Base-by-base conservation (phyloP, 176 grass and related monocot species). In the Eleusine coracana region DNA sequence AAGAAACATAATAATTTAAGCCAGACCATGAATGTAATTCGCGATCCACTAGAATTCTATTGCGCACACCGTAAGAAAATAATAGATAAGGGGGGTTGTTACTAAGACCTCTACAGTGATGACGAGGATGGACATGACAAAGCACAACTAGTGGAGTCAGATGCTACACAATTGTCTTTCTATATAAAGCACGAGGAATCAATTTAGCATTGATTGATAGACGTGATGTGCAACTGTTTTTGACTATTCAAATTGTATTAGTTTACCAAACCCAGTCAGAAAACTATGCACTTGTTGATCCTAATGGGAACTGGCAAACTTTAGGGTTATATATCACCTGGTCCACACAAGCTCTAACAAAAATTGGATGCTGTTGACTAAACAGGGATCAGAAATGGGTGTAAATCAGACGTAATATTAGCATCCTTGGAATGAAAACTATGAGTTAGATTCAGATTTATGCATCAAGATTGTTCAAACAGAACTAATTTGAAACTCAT, bases 1-100 rank as follows among this genome's bases (percentile, higher is more conserved):
- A 44, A 81, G 28, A 71, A 46, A 34, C 10, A 81, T 44, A 60
- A 21, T 81, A 56, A 58, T 63, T 45, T 62, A 18, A 12, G 68
- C 5, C 29, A 42, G 39, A 72, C 15, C 25, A 71, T 41, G 3
- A 59, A 60, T 13, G 28, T 34, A 42, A 71, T 29, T 9, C 39
- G 17, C 5, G 4, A 21, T 31, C 11, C 25, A 48, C 52, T 82
- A 62, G 52, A 45, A 72, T 17, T 61, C 16, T 71, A 10, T 14
- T 21, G 5, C 64, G 48, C 37, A 38, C 44, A 36, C 60, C 3
- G 46, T 23, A 40, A 39, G 48, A 40, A 54, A 51, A 37, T 5
- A 50, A 70, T 55, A 69, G 37, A 58, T 39, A 70, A 14, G 36
- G 14, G 49, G 13, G 58, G 15, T 74, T 9, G 7, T 59, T 21